Base-by-base conservation (phyloP, 371 early-diverging fungal species). In the Dichotomocladium elegans region DNA sequence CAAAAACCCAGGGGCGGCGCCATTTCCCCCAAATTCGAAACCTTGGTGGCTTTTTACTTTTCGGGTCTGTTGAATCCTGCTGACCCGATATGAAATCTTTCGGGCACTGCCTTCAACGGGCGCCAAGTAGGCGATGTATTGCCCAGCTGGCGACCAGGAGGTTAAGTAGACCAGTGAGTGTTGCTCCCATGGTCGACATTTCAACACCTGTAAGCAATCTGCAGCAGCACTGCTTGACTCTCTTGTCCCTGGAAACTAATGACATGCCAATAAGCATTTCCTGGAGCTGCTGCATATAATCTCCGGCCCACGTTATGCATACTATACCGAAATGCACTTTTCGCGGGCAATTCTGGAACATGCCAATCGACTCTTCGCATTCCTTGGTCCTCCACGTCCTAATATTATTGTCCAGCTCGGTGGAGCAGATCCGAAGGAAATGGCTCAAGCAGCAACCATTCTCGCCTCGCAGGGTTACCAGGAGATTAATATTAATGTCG, bases 171-270 rank as follows among this genome's bases (percentile, higher is more conserved):
- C 74, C 80, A 5, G 82, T 86, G 24, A 80, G 85, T 51, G 87
- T 91, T 8, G 91, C 91, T 6, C 91, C 91, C 8, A 91, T 91
- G 91, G 74, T 89, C 3, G 88, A 89, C 55, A 86, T 91, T 12
- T 85, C 89, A 10, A 82, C 83, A 6, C 81, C 86, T 11, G 84
- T 77, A 75, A 63, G 63, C 22, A 26, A 14, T 48, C 1, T 31
- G 12, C 11, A 9, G n/a, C 28, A 22, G 29, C 19, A 44, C 12
- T 22, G 25, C 15, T 14, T 21, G 1, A 24, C 15, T 35, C n/a
- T 3, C 25, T 25, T n/a, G 35, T 24, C 7, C 22, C 7, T 10
- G 9, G 17, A 14, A 19, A 12, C 9, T 31, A 11, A 24, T 4
- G 34, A 15, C 22, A 21, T 19, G 21, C 10, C 43, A 12, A 21